Evolutionary conservation across 148 eudicot species (phyloP).

Genomic region (Rhododendron molle): DNA sequence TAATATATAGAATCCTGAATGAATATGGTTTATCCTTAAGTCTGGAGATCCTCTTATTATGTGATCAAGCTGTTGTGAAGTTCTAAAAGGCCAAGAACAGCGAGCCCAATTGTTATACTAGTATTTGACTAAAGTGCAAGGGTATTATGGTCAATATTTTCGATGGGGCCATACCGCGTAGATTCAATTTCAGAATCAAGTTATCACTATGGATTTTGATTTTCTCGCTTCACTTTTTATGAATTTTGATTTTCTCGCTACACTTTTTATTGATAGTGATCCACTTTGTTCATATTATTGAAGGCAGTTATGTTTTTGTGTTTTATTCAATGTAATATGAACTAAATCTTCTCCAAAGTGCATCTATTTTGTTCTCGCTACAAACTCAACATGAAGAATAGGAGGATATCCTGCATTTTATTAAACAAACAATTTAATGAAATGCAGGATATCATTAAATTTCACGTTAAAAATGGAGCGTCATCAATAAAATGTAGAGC

Average conservation of each 20-base stretch:
- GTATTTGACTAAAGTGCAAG: not conserved
- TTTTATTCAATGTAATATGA: not conserved
- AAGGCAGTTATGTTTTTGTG: too few relatives aligned
- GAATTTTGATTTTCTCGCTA: too few relatives aligned
- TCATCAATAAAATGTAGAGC: not conserved
- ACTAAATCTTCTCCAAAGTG: not conserved
- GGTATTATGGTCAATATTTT: not conserved
- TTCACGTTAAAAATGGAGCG: too few relatives aligned
- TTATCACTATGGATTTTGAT: not conserved
- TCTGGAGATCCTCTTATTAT: not conserved
- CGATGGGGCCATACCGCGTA: not conserved
- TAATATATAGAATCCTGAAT: too few relatives aligned
- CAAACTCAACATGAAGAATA: not conserved
- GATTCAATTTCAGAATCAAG: not conserved
- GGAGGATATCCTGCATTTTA: not conserved
- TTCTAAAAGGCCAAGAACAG: not conserved
- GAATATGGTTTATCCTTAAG: not conserved
- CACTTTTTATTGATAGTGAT: too few relatives aligned
- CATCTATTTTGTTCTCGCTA: not conserved
- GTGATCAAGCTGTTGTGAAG: not conserved
- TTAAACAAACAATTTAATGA: too few relatives aligned
- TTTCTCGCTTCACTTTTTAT: too few relatives aligned
- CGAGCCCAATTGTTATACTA: not conserved
- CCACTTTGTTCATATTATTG: too few relatives aligned
- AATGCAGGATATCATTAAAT: too few relatives aligned